phyloP scores from a whole-genome alignment of 2,329 filamentous ascomycete species.

The Ascocoryne sarcoides region DNA sequence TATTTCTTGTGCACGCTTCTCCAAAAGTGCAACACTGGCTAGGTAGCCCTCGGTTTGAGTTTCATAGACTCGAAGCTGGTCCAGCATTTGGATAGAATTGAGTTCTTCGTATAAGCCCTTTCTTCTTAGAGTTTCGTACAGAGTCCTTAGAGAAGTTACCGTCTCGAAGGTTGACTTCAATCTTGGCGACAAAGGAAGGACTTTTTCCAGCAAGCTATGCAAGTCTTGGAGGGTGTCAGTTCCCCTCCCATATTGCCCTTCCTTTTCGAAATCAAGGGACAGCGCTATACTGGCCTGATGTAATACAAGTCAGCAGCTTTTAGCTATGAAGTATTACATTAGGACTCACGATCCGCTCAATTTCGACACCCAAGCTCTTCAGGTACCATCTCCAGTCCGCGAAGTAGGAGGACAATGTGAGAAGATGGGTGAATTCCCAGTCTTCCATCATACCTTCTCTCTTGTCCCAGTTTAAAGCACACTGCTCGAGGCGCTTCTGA shows the following conservation, averaged over 20 bases:
- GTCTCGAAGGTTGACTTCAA: neutral
- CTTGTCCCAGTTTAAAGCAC: neutral
- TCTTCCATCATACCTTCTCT: conserved; percentile 6
- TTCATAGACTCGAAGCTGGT: conserved; percentile 1
- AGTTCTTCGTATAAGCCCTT: conserved; percentile 2
- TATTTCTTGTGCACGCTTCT: conserved; percentile 2
- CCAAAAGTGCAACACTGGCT: neutral
- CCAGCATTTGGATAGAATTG: conserved; percentile 2
- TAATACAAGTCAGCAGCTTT: neutral
- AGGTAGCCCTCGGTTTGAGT: conserved; percentile 3
- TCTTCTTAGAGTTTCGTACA: conserved; percentile 3
- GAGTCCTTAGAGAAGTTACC: neutral
- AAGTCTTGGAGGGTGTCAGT: neutral
- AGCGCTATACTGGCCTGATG: neutral
- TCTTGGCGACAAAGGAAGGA: neutral
- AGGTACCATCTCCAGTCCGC: conserved; percentile 25
- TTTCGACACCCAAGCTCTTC: neutral
- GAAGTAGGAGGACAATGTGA: conserved; percentile 25
- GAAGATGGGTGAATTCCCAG: conserved; percentile 12
- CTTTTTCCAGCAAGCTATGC: neutral
- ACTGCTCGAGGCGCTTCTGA: conserved; percentile 7
- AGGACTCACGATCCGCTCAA: neutral
- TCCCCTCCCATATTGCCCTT: neutral
- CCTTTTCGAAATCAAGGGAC: neutral
- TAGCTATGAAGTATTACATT: neutral